Conservation (phyloP, 2,329 filamentous ascomycete genomes). For the Phyllosticta capitalensis region DNA sequence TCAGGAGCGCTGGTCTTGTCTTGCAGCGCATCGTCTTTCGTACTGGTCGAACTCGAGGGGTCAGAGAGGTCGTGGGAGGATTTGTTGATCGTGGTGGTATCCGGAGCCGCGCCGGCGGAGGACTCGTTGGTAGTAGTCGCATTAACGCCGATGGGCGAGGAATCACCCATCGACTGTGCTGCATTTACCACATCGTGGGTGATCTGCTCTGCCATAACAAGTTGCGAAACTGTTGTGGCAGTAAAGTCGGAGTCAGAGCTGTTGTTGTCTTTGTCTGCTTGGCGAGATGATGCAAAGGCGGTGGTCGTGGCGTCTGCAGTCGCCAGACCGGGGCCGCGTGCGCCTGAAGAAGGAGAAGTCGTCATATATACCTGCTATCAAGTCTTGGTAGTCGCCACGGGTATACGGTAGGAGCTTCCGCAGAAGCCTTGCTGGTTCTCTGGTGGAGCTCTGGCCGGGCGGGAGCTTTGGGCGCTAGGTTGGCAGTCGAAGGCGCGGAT, state of each 20-base stretch:
- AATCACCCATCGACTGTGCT: slow-evolving; percentile 56
- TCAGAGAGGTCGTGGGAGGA: slow-evolving; percentile 24
- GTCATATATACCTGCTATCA: slow-evolving; percentile 31
- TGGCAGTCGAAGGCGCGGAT: slow-evolving; percentile 4
- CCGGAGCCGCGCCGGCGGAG: slow-evolving; percentile 40
- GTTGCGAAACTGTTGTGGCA: slow-evolving; percentile 38
- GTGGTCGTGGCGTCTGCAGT: slow-evolving; percentile 11
- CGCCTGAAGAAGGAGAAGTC: slow-evolving; percentile 18
- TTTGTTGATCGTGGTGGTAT: slow-evolving; percentile 23
- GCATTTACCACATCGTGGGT: slow-evolving; percentile 64
- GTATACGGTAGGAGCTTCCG: slow-evolving; percentile 30
- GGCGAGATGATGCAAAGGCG: slow-evolving; percentile 5
- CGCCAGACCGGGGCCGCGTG: slow-evolving; percentile 13
- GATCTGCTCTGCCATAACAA: slow-evolving; percentile 66
- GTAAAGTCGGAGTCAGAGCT: slow-evolving; percentile 25
- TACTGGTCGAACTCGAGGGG: slow-evolving; percentile 25
- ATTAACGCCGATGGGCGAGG: slow-evolving; percentile 56
- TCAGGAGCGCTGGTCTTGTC: slow-evolving; percentile 8
- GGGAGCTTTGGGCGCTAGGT: not conserved
- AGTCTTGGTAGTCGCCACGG: slow-evolving; percentile 30
- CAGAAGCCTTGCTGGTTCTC: slow-evolving; percentile 26
- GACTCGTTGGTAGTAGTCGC: slow-evolving; percentile 47
- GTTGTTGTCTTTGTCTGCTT: slow-evolving; percentile 18
- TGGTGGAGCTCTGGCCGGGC: slow-evolving; percentile 21
- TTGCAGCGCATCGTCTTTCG: slow-evolving; percentile 16